Percentiles rank a stretch among this genome's conserved stretches.
Evolutionary conservation across 345 rosid species (phyloP).

Genomic region (Laguncularia racemosa): DNA sequence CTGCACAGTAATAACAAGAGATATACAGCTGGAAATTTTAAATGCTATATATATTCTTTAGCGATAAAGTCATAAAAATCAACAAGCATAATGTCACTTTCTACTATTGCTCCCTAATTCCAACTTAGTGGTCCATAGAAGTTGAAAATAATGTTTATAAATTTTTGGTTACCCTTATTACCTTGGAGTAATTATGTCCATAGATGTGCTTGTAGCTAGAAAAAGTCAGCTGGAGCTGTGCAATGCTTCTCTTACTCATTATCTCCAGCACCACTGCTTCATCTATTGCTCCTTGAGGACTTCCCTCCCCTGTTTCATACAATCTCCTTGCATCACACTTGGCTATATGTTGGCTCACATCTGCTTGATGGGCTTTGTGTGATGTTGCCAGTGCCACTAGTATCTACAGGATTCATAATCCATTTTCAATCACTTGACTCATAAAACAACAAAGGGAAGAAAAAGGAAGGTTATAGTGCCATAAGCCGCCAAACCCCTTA

Average conservation of each 20-base stretch:
- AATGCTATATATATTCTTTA: too few species aligned
- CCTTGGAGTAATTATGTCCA: conserved; percentile 57
- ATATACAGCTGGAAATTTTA: too few species aligned
- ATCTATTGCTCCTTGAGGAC: conserved; percentile 26
- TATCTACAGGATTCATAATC: conserved; percentile 25
- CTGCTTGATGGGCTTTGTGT: conserved; percentile 58
- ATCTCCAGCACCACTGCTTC: conserved; percentile 56
- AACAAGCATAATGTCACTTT: too few species aligned
- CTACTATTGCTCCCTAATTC: background rate
- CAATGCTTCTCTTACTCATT: conserved; percentile 55
- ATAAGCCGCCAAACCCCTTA: too few species aligned
- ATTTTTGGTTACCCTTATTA: conserved; percentile 1
- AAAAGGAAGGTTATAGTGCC: too few species aligned
- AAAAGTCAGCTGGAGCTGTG: conserved; percentile 49
- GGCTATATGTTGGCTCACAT: conserved; percentile 47
- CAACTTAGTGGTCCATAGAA: background rate
- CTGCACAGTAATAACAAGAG: conserved; percentile 13
- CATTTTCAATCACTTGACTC: too few species aligned
- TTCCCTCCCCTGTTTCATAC: conserved; percentile 45
- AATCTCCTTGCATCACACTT: conserved; percentile 58
- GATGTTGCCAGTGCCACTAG: conserved; percentile 51
- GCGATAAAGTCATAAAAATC: too few species aligned
- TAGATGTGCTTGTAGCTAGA: conserved; percentile 54
- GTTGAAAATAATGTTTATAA: background rate
- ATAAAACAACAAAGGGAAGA: too few species aligned